These are phyloP conservation scores for Alternaria burnsii DNA, from an alignment of 2,329 filamentous ascomycete genomes.

Conservation along the genomic window DNA sequence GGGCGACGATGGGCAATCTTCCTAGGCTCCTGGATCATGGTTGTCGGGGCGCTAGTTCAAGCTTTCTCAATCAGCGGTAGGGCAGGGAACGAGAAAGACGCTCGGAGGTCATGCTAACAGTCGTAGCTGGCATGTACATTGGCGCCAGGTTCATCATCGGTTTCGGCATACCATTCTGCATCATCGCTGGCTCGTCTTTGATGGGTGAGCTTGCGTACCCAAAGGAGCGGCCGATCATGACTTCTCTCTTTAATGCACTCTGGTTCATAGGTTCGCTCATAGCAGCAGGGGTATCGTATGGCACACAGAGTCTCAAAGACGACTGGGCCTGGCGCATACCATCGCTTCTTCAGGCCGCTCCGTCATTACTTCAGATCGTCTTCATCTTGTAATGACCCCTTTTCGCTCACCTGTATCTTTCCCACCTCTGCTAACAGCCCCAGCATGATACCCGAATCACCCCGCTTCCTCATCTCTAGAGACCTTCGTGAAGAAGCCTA, in stretches of 20 bases:
- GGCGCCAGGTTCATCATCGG: slow-evolving; percentile 69
- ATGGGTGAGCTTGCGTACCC: slow-evolving; percentile 72
- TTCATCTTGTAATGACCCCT: slow-evolving; percentile 65
- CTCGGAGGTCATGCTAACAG: slow-evolving; percentile 8
- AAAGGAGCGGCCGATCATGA: slow-evolving; percentile 71
- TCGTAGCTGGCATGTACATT: slow-evolving; percentile 59
- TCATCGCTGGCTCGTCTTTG: slow-evolving; percentile 69
- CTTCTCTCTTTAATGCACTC: slow-evolving; percentile 71
- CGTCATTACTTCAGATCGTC: slow-evolving; percentile 67
- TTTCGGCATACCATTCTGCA: slow-evolving; percentile 71
- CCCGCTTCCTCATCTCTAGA: slow-evolving; percentile 70
- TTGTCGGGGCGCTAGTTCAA: slow-evolving; percentile 50
- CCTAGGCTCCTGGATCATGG: slow-evolving; percentile 55
- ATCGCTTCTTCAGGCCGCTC: slow-evolving; percentile 69
- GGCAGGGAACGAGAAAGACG: background rate
- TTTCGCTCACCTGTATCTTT: background rate
- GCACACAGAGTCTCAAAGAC: slow-evolving; percentile 64
- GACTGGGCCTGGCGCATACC: slow-evolving; percentile 74
- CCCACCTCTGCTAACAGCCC: background rate
- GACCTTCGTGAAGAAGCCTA: slow-evolving; percentile 70
- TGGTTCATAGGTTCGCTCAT: slow-evolving; percentile 68
- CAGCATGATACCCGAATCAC: slow-evolving; percentile 67
- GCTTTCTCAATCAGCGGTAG: slow-evolving; percentile 34
- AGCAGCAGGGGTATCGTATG: slow-evolving; percentile 70
- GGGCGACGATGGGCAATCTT: slow-evolving; percentile 54